Conservation (phyloP, 768 basidiomycete species). For the Auricularia sp. region DNA sequence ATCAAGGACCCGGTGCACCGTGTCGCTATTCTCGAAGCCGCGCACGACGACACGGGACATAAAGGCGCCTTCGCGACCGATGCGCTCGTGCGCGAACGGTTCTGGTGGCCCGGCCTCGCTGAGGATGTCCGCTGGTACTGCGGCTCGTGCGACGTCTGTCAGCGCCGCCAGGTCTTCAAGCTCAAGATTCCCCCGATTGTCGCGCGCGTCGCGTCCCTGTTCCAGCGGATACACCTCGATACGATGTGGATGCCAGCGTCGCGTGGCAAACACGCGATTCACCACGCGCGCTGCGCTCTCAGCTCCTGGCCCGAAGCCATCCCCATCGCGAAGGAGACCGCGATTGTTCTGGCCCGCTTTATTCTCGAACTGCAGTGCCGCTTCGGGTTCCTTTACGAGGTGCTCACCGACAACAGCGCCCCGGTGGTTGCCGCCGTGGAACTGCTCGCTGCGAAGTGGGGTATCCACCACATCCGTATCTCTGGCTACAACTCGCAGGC, state of each 20-base stretch:
- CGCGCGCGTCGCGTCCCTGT: too few species aligned
- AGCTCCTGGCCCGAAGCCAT: slow-evolving; percentile 12
- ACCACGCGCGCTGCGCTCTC: slow-evolving; percentile 17
- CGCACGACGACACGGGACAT: slow-evolving; percentile 1
- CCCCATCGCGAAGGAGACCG: slow-evolving; percentile 12
- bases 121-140: slow-evolving; percentile 23
- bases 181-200: too few species aligned
- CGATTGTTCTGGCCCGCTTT: slow-evolving; percentile 1
- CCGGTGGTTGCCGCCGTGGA: slow-evolving; percentile 3
- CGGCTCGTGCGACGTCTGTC: slow-evolving; percentile 22
- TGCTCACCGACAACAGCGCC: slow-evolving; percentile 5
- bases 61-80: background rate
- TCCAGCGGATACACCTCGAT: too few species aligned
- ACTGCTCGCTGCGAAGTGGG: background rate
- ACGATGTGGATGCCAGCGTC: slow-evolving; percentile 3
- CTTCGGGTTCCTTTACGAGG: slow-evolving; percentile 3
- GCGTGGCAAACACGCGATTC: slow-evolving; percentile 13
- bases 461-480: slow-evolving; percentile 2
- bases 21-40: background rate
- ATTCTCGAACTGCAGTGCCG: slow-evolving; percentile 6
- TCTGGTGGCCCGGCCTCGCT: slow-evolving; percentile 23
- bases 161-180: too few species aligned
- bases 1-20: background rate
- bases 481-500: slow-evolving; percentile 9
- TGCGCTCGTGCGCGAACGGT: slow-evolving; percentile 10